Base-by-base conservation (phyloP, 2,329 filamentous ascomycete genomes). In the Neofusicoccum cordaticola region DNA sequence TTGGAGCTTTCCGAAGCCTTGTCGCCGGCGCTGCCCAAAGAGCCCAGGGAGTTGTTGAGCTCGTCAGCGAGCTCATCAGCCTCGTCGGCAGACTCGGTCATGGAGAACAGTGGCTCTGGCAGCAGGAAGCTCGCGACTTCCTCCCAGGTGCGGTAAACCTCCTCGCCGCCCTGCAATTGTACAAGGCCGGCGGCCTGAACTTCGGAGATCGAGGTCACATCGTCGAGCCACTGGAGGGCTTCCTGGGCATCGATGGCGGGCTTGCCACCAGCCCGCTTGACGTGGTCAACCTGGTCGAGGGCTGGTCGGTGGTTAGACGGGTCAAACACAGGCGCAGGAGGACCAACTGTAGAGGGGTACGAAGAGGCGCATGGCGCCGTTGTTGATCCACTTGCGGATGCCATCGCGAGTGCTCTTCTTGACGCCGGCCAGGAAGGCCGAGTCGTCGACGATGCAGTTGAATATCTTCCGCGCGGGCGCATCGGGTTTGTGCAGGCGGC, bases 381-480 rank as follows among this genome's bases (percentile, higher is more conserved):
- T 79, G 65, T 77, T 76, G 44, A 83, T 76, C 81, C 81, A 83
- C 72, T 83, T 82, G 71, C 80, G 75, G 67, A 84, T 81, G 61
- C 81, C 81, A 69, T 84, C 82, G 67, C 81, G 75, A 63, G 81
- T 83, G 72, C 79, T 81, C 71, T 78, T 80, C 76, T 82, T 83
- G 56, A 82, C 80, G 65, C 82, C 81, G 45, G 80, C 80, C 64
- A 83, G 77, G 67, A 84, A 71, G 37, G 82, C 81, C 19, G 79
- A 81, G 68, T 83, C 82, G 70, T 84, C 82, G 68, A 83, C 80
- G 68, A 83, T 83, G 72, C 81, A 83, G 75, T 83, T 83, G 78
- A 84, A 83, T 65, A 83, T 70, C 74, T 82, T 83, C 68, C 80
- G 78, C 12, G 68, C 66, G 31, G 73, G 71, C 63, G 64, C 41